Evolutionary conservation across 2,329 filamentous ascomycete species (phyloP).

Genomic region (Aspergillus alliaceus): DNA sequence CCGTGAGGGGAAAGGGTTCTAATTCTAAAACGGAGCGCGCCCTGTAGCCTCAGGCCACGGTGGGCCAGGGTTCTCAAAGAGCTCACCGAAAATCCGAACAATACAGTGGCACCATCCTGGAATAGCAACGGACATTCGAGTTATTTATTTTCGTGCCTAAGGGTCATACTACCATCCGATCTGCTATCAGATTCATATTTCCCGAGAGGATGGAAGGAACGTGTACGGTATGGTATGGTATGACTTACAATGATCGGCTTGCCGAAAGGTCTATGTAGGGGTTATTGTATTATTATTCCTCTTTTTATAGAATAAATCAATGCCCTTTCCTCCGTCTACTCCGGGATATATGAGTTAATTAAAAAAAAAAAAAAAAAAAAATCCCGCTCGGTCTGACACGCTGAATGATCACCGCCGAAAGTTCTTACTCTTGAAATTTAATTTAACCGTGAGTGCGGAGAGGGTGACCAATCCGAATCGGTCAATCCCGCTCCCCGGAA

Average conservation of each 20-base stretch:
- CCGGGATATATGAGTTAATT: too few species aligned
- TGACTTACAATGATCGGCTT: not conserved
- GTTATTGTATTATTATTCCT: not conserved
- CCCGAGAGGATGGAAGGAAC: not conserved
- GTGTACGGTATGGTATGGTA: not conserved
- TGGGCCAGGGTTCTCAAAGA: conserved; percentile 14
- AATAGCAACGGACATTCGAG: not conserved
- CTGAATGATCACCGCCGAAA: not conserved
- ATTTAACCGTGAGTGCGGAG: conserved; percentile 12
- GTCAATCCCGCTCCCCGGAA: conserved; percentile 15
- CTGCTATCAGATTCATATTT: not conserved
- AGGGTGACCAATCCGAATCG: conserved; percentile 10
- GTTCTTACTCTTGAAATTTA: too few species aligned
- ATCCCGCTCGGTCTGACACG: not conserved
- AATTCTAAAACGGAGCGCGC: not conserved
- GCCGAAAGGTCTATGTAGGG: not conserved
- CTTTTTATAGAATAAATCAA: not conserved
- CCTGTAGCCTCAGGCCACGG: conserved; percentile 14
- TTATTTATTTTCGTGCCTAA: not conserved
- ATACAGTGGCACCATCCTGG: not conserved
- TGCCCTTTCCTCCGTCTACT: too few species aligned
- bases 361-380: not conserved
- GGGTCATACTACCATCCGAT: not conserved
- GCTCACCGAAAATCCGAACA: conserved; percentile 17
- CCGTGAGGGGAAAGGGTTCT: conserved; percentile 3